phyloP scores from a whole-genome alignment of 768 basidiomycete genomes.

The Tylopilus plumbeoviolaceoides region DNA sequence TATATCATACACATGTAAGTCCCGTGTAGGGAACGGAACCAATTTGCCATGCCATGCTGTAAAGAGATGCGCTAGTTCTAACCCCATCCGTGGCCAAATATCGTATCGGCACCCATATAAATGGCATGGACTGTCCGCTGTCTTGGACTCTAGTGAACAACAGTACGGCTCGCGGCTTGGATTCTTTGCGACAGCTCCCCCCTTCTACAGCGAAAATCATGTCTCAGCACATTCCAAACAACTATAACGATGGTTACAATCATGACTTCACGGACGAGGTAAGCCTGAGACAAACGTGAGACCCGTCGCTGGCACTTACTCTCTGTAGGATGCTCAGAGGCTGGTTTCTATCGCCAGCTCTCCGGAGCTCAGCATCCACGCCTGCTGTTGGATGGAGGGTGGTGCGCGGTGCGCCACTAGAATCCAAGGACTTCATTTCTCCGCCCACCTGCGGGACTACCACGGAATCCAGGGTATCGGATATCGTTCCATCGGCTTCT shows the following conservation, averaged over 20 bases:
- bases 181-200: background rate
- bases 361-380: constrained; percentile 24
- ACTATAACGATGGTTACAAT: constrained; percentile 23
- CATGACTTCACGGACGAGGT: constrained; percentile 31
- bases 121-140: background rate
- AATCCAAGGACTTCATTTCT: constrained; percentile 17
- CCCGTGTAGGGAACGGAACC: constrained; percentile 3
- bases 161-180: background rate
- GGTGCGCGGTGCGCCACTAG: constrained; percentile 9
- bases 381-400: constrained; percentile 20
- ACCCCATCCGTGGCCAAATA: background rate
- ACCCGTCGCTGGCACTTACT: constrained; percentile 3
- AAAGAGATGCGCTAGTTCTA: background rate
- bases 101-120: constrained; percentile 16
- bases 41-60: constrained; percentile 29
- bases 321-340: constrained; percentile 21
- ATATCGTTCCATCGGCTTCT: constrained; percentile 7
- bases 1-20: constrained; percentile 15
- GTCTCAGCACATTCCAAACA: constrained; percentile 14
- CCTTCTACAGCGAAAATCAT: constrained; percentile 8
- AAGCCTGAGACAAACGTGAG: background rate
- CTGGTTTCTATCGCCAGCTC: constrained; percentile 26
- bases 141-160: background rate
- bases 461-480: constrained; percentile 17
- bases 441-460: constrained; percentile 15